A percentile compares a stretch with the other conserved stretches of the same genome.
Evolutionary conservation across 306 rosid genomes (phyloP).

Genomic region (Spatholobus suberectus): DNA sequence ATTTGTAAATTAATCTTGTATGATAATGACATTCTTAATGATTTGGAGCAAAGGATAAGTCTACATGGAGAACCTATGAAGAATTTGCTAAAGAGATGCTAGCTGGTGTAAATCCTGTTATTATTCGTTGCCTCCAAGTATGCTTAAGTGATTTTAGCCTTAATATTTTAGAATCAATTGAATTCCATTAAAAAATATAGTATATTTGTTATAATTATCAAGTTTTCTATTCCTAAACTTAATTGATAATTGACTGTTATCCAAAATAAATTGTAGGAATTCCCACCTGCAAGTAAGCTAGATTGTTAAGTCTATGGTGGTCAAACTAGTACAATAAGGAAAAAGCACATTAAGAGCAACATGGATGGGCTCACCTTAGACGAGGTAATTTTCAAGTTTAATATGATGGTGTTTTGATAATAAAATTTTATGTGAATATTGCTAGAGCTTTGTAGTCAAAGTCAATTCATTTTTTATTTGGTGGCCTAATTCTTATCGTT

Average conservation of each 20-base stretch:
- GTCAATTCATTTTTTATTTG: background rate
- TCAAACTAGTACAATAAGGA: too few species aligned
- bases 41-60: conserved; percentile 62
- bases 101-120: conserved; percentile 80
- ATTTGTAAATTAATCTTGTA: background rate
- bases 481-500: background rate
- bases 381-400: conserved; percentile 52
- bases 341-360: conserved; percentile 54
- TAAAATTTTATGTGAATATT: background rate
- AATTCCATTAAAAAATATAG: background rate
- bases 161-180: too few species aligned
- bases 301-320: conserved; percentile 60
- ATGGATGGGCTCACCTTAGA: conserved; percentile 65
- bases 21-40: conserved; percentile 31
- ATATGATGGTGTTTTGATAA: background rate
- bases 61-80: conserved; percentile 84
- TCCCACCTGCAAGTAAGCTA: conserved; percentile 77
- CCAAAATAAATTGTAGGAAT: conserved; percentile 56
- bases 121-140: conserved; percentile 68
- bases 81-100: conserved; percentile 89
- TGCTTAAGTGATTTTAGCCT: too few species aligned
- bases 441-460: background rate
- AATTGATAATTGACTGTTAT: background rate
- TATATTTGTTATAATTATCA: background rate
- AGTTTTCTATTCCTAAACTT: too few species aligned